A percentile compares a stretch with the other conserved stretches of the same genome.
Conservation (phyloP, 768 basidiomycete species). For the Boletellus ananiceps region DNA sequence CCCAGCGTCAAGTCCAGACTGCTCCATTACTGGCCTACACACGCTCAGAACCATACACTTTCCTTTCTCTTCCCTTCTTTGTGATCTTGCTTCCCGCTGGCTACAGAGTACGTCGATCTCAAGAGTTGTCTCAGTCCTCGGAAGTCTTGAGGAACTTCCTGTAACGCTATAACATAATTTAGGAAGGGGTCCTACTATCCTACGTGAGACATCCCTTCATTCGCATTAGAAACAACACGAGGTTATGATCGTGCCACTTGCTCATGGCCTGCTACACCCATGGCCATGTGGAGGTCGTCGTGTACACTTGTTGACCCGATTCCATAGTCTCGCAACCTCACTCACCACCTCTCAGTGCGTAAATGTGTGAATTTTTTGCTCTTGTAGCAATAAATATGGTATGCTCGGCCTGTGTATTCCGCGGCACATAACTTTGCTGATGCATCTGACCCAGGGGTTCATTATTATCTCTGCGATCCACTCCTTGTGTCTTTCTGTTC, state of each 20-base stretch:
- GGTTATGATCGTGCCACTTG: not conserved
- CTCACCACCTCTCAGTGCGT: conserved; percentile 13
- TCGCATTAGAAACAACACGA: not conserved
- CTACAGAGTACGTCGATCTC: conserved; percentile 1
- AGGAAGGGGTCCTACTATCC: not conserved
- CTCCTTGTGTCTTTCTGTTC: conserved; percentile 5
- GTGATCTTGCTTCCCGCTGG: not conserved
- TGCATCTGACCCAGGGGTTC: not conserved
- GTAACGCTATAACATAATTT: no score
- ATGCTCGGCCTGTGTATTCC: not conserved
- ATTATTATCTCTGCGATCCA: conserved; percentile 4
- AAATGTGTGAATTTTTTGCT: not conserved
- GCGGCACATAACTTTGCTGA: not conserved
- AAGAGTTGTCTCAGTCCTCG: not conserved
- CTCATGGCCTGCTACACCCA: not conserved
- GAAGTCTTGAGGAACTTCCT: not conserved
- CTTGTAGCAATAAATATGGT: conserved; percentile 3
- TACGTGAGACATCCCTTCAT: conserved; percentile 12
- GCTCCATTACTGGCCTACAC: no score
- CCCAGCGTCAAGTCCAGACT: no score
- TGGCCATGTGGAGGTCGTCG: not conserved
- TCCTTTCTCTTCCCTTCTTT: not conserved
- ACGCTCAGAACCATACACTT: not conserved
- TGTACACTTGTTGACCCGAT: not conserved
- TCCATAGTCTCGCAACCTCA: not conserved